phyloP scores from a whole-genome alignment of 202 grass and related monocot genomes.

The Panicum hallii region DNA sequence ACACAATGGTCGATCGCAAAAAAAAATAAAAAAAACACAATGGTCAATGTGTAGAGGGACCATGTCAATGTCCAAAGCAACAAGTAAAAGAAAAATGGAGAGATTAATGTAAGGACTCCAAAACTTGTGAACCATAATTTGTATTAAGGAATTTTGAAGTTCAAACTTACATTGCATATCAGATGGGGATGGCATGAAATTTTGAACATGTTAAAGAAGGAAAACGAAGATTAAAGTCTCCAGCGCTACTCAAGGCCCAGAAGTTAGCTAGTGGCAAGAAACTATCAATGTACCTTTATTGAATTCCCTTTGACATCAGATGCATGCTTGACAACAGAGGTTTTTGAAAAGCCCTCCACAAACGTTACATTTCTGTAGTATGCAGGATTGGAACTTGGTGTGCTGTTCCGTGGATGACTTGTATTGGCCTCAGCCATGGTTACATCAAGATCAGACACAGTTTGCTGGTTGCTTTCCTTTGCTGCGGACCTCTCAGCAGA shows the following conservation, averaged over 20 bases:
- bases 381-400: constrained; percentile 60
- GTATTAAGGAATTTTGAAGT: not conserved
- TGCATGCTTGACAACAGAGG: constrained; percentile 89
- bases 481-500: constrained; percentile 66
- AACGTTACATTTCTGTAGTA: constrained; percentile 80
- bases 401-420: constrained; percentile 64
- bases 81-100: not conserved
- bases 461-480: constrained; percentile 70
- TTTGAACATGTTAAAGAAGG: not conserved
- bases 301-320: constrained; percentile 92
- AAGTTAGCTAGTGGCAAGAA: constrained; percentile 9
- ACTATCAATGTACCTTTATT: constrained; percentile 67
- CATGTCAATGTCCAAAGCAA: not conserved
- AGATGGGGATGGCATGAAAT: constrained; percentile 11
- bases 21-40: not conserved
- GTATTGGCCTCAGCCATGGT: constrained; percentile 81
- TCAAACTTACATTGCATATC: constrained; percentile 22
- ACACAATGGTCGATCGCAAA: not conserved
- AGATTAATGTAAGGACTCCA: not conserved
- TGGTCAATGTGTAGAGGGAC: not conserved
- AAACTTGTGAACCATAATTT: constrained; percentile 32
- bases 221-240: constrained; percentile 5
- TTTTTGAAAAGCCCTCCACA: constrained; percentile 96
- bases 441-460: constrained; percentile 71
- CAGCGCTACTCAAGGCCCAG: not conserved